Base-by-base conservation (phyloP, 495 filamentous ascomycete species). In the Talaromyces liani region DNA sequence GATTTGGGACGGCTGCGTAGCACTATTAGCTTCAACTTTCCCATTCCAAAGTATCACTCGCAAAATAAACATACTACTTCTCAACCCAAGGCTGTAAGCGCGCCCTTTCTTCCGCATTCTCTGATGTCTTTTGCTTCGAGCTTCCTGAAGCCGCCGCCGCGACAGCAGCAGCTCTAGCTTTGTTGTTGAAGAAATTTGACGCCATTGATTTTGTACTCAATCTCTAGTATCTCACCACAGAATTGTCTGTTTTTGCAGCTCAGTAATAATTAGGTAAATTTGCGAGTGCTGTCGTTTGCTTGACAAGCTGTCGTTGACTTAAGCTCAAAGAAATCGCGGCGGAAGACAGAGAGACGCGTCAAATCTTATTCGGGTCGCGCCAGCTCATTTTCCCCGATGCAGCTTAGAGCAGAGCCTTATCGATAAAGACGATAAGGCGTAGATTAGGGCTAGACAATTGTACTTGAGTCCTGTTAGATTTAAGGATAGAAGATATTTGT, bases 41-140 rank as follows among this genome's bases (percentile, higher is more conserved):
- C 10, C 27, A 18, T 25, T 3, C 1, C 0, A 6, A 25, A 56
- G 2, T 16, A 25, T 6, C 5, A 3, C 14, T 29, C 16, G 5
- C 16, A 14, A 25, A 24, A 14, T 22, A 8, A 24, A 22, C 86
- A 65, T 85, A 97, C 95, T 98, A 98, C 91, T 99, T 99, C 80
- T 98, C 95, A 60, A 98, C 93, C 94, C 94, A 99, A 65, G 94
- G 94, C 69, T 97, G 93, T 36, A 87, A 78, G 65, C 85, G 83
- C 36, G 77, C 79, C 22, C 77, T 82, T 65, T 91, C 85, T 70
- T 88, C 91, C 66, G 82, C 82, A 73, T 73, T 66, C 82, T 82
- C 67, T 72, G 74, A 83, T 86, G 65, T 81, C 71, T 79, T 82
- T 65, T 70, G 72, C 73, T 74, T 81, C 36, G 77, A 77, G 68